These are phyloP conservation scores for Lentithecium fluviatile DNA, from an alignment of 495 filamentous ascomycete genomes.

Conservation along the genomic window DNA sequence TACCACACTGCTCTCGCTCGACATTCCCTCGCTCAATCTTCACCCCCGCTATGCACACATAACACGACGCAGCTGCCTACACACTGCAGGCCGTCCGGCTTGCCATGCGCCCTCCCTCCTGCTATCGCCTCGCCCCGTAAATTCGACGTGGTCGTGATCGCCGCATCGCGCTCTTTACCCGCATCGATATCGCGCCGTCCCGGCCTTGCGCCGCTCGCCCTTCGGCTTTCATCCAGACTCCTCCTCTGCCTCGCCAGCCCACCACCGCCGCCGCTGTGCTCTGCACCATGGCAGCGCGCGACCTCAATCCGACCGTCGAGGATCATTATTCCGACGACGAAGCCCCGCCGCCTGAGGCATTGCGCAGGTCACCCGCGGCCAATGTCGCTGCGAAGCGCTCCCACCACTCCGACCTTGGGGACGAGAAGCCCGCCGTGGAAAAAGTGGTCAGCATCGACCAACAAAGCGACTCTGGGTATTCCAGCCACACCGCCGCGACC, in stretches of 20 bases:
- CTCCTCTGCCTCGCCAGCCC: constrained; percentile 5
- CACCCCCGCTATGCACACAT: too few relatives aligned
- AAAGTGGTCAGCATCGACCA: constrained; percentile 44
- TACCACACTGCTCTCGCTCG: too few relatives aligned
- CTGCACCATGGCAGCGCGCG: constrained; percentile 22
- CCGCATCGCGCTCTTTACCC: constrained; percentile 25
- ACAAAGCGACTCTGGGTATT: constrained; percentile 65
- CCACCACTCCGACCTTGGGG: constrained; percentile 43
- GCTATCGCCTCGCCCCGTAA: background rate
- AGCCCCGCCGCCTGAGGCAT: constrained; percentile 40
- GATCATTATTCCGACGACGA: constrained; percentile 57
- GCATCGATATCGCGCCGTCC: constrained; percentile 30
- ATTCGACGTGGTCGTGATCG: background rate
- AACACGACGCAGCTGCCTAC: too few relatives aligned
- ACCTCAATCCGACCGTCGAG: constrained; percentile 51
- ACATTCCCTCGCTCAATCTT: too few relatives aligned
- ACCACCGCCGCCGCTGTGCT: background rate
- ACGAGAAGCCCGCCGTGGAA: constrained; percentile 17
- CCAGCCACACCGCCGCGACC: constrained; percentile 61
- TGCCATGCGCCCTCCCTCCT: too few relatives aligned
- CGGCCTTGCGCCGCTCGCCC: background rate
- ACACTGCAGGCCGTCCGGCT: too few relatives aligned
- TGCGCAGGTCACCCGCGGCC: constrained; percentile 48
- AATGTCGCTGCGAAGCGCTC: constrained; percentile 56
- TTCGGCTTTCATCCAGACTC: too few relatives aligned